phyloP scores from a whole-genome alignment of 2,329 filamentous ascomycete species.

The Trichophyton equinum region DNA sequence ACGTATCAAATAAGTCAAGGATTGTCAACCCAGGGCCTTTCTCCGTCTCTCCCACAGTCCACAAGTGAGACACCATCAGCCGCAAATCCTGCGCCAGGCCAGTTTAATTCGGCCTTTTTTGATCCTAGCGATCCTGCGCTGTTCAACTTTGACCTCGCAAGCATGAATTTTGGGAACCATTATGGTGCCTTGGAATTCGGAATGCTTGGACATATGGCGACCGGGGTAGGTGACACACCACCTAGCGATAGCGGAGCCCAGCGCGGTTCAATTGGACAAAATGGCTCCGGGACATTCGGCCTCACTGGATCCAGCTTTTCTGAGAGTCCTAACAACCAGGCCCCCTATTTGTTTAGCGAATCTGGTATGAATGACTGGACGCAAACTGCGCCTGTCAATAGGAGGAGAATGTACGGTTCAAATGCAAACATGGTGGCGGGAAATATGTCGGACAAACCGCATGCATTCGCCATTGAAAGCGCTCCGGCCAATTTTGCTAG shows the following conservation, averaged over 20 bases:
- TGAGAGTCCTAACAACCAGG: constrained; percentile 34
- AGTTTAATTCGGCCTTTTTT: constrained; percentile 50
- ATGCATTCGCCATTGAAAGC: constrained; percentile 51
- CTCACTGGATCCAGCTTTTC: constrained; percentile 29
- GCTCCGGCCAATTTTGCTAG: constrained; percentile 44
- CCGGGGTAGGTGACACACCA: constrained; percentile 69
- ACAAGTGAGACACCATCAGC: constrained; percentile 38
- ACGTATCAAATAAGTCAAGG: constrained; percentile 47
- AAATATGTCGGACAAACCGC: constrained; percentile 36
- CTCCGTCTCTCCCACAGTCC: constrained; percentile 37
- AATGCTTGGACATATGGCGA: constrained; percentile 92
- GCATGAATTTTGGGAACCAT: constrained; percentile 88
- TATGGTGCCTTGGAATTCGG: constrained; percentile 93
- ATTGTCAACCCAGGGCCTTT: constrained; percentile 25
- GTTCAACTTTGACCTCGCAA: constrained; percentile 92
- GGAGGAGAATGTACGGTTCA: constrained; percentile 22
- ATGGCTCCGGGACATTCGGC: constrained; percentile 30
- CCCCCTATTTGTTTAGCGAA: constrained; percentile 36
- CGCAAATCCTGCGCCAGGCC: constrained; percentile 26
- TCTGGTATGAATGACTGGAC: constrained; percentile 36
- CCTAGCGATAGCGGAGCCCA: constrained; percentile 49
- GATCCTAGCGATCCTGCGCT: constrained; percentile 83
- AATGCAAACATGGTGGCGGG: constrained; percentile 25
- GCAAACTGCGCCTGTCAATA: constrained; percentile 17
- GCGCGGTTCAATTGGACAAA: constrained; percentile 35